Evolutionary conservation across 495 filamentous ascomycete species (phyloP).

Genomic region (Penicillium steckii): DNA sequence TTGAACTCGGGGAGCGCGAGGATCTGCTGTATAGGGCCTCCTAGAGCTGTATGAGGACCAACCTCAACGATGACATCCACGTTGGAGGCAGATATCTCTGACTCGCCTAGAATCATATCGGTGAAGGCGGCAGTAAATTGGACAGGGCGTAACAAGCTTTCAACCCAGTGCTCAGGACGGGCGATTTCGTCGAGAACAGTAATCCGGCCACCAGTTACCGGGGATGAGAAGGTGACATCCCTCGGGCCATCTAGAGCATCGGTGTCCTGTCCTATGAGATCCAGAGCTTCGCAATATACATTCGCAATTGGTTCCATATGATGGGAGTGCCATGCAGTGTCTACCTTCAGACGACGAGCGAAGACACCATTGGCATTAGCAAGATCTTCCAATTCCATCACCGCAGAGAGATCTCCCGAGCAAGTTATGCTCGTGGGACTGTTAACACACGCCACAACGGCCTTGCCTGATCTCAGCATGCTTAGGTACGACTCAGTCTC

Average conservation of each 20-base stretch:
- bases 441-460: slow-evolving; percentile 27
- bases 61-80: slow-evolving; percentile 43
- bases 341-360: slow-evolving; percentile 39
- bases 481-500: slow-evolving; percentile 40
- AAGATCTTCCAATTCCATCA: slow-evolving; percentile 19
- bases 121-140: slow-evolving; percentile 6
- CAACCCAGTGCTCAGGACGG: slow-evolving; percentile 18
- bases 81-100: too few species aligned
- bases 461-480: not conserved
- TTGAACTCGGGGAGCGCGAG: slow-evolving; percentile 15
- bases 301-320: slow-evolving; percentile 35
- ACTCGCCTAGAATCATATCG: not conserved
- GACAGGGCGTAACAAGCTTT: slow-evolving; percentile 6
- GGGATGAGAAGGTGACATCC: slow-evolving; percentile 2
- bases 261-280: too few species aligned
- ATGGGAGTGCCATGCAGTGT: slow-evolving; percentile 31
- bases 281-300: slow-evolving; percentile 36
- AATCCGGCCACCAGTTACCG: slow-evolving; percentile 5
- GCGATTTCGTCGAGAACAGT: not conserved
- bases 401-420: slow-evolving; percentile 28
- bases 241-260: not conserved
- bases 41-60: slow-evolving; percentile 51
- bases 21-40: slow-evolving; percentile 31
- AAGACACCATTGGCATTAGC: slow-evolving; percentile 20
- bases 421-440: slow-evolving; percentile 31